Evolutionary conservation across 2,329 filamentous ascomycete genomes (phyloP).

Genomic region (Aspergillus floridensis): DNA sequence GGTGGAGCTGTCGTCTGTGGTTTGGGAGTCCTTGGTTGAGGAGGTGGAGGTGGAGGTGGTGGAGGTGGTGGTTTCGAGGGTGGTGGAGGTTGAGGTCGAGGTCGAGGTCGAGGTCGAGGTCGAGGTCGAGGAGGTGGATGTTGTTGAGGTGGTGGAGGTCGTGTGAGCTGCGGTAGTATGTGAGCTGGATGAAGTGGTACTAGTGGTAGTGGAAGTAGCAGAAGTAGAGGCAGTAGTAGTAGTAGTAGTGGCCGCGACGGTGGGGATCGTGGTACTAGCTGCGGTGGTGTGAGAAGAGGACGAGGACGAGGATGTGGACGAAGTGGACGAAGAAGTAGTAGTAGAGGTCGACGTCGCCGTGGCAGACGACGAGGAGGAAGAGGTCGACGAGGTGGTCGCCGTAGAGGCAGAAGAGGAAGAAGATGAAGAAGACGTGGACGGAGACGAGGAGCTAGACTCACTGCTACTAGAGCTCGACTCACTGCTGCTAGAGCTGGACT

Average conservation of each 20-base stretch:
- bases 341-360: not conserved
- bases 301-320: not conserved
- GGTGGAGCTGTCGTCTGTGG: conserved; percentile 3
- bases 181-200: conserved; percentile 11
- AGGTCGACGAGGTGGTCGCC: not conserved
- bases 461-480: conserved; percentile 9
- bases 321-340: conserved; percentile 4
- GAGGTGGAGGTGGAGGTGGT: not conserved
- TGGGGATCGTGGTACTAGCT: not conserved
- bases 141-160: conserved; percentile 9
- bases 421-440: not conserved
- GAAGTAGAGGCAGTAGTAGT: conserved; percentile 2
- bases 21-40: conserved; percentile 18
- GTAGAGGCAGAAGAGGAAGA: not conserved
- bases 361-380: not conserved
- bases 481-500: conserved; percentile 8
- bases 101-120: conserved; percentile 12
- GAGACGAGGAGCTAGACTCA: conserved; percentile 7
- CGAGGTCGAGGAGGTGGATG: conserved; percentile 10
- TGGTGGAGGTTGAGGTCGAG: conserved; percentile 22
- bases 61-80: conserved; percentile 17
- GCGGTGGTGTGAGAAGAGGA: not conserved
- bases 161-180: conserved; percentile 3
- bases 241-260: conserved; percentile 1
- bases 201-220: conserved; percentile 5